Evolutionary conservation across 768 basidiomycete species (phyloP), one percentile per base, ranked within the genome.

Genomic region (Leucocoprinus sp.): DNA sequence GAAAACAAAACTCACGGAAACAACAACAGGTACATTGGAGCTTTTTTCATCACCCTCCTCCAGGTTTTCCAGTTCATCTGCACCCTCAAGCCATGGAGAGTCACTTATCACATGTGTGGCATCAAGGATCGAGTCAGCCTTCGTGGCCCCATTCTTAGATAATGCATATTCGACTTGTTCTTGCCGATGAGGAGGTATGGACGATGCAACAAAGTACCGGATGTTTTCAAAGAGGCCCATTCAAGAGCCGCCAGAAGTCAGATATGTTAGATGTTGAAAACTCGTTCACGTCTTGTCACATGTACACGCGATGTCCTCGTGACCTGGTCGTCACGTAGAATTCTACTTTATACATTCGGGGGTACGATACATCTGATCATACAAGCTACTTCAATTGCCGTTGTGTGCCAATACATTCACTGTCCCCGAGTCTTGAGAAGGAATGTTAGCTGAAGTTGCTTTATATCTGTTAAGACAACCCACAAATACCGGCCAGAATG

Each of bases 11-110:
- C 66, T 40, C 34, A 69, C 62, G 3, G 72, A 70, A 22, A 72
- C 68, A n/a, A 67, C 57, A 6, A 49, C 55, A 9, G 62, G 50
- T 17, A 60, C 55, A 2, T 58, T 55, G 1, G 54, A 46, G 14
- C 76, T 55, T 7, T 65, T 64, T 45, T 75, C 66, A 55, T n/a
- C n/a, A n/a, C n/a, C n/a, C n/a, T n/a, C n/a, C n/a, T n/a, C n/a
- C n/a, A n/a, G n/a, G n/a, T n/a, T n/a, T n/a, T n/a, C n/a, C n/a
- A n/a, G n/a, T n/a, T n/a, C n/a, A n/a, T n/a, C n/a, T n/a, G 73
- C 76, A 17, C 80, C 77, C 27, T 77, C 72, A 42, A 80, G 76
- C 52, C 69, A 64, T 48, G 67, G 51, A 31, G 83, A 61, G 60
- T 81, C 68, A 37, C 80, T 67, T 54, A 89, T 67, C 31, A 83